Evolutionary conservation across 1,284 basidiomycete genomes (phyloP), one percentile per base, ranked within the genome.

Genomic region (Ceratobasidium sp.): DNA sequence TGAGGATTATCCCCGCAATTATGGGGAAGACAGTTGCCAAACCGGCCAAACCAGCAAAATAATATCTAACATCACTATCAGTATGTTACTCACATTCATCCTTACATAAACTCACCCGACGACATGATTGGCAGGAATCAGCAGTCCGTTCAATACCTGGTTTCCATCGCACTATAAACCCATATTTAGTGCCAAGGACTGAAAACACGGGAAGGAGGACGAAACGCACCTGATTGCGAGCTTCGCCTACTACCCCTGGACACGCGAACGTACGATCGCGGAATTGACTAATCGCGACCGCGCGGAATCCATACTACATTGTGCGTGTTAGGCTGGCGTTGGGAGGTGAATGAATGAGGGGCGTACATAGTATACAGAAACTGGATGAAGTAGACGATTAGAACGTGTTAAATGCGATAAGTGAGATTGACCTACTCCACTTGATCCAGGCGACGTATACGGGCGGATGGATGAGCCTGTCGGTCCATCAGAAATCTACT

Each of bases 391-490:
- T 21, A 46, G 18, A 18, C 41, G 5, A 44, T 4, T 11, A 18
- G 21, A 23, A 26, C 44, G 11, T 8, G 58, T 61, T 9, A 44
- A 3, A 35, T 50, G 18, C 23, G 8, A n/a, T n/a, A 16, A 54
- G 23, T 14, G 41, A 14, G 35, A 9, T 8, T 7, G 1, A 62
- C 72, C 35, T 38, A 62, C 71, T 79, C 80, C 81, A 84, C 50
- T 82, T 79, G 62, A 84, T 79, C 84, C 84, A 85, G 0, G 77
- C 64, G 2, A 83, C 80, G 75, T 83, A 85, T 0, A 78, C 78
- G 0, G 84, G 83, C 1, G 84, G 80, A 41, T 81, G 73, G 18
- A 76, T 50, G n/a, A 76, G 57, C 32, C 75, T 76, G 26, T 26
- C 47, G 30, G 11, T 14, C 32, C 49, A 52, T 9, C 8, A 23